Evolutionary conservation across 2,329 filamentous ascomycete species (phyloP).

Genomic region (Pseudogymnoascus sp.): DNA sequence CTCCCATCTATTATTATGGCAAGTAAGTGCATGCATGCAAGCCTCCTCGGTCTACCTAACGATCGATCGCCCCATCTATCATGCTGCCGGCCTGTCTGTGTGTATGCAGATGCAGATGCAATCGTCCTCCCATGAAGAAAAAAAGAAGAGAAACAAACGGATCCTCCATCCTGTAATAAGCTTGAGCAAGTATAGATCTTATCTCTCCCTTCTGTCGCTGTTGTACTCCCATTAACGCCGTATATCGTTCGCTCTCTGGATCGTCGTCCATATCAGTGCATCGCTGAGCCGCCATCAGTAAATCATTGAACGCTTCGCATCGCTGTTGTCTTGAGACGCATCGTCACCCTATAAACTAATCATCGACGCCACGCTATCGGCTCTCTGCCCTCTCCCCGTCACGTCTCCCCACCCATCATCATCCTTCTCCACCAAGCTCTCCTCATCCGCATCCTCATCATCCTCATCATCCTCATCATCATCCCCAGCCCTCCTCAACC

Average conservation of each 20-base stretch:
- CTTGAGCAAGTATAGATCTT: not conserved
- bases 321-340: not conserved
- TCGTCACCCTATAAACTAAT: not conserved
- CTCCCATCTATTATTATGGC: not conserved
- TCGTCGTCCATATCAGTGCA: not conserved
- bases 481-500: not conserved
- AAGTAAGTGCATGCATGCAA: not conserved
- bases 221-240: not conserved
- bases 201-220: not conserved
- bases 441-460: slow-evolving; percentile 4
- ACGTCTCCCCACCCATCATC: not conserved
- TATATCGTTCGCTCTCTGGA: not conserved
- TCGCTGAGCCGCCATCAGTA: not conserved
- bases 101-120: not conserved
- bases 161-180: not conserved
- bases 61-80: not conserved
- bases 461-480: slow-evolving; percentile 8
- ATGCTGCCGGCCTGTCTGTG: not conserved
- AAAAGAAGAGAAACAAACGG: not conserved
- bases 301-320: not conserved
- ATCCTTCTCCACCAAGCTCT: not conserved
- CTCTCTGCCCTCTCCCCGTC: not conserved
- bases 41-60: not conserved
- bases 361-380: not conserved
- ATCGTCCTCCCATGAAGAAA: not conserved